Percentiles rank a stretch among this genome's conserved stretches.
These are phyloP conservation scores for Daldinia decipiens DNA, from an alignment of 495 filamentous ascomycete species.

Conservation along the genomic window DNA sequence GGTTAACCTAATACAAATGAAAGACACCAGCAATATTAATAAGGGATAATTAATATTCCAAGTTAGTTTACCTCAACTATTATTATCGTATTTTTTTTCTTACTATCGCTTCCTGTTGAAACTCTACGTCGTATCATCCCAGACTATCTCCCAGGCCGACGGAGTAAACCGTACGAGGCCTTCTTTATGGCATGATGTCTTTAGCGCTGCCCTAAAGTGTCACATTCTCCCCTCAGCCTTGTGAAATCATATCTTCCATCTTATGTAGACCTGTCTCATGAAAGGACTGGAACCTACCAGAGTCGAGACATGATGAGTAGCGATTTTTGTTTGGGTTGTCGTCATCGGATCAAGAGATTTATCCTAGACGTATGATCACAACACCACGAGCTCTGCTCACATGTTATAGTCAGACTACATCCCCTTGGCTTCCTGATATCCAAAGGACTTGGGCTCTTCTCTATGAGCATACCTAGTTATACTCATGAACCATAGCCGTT, in stretches of 20 bases:
- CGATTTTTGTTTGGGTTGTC: neutral
- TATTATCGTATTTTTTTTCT: neutral
- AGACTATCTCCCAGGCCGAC: neutral
- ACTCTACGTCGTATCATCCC: neutral
- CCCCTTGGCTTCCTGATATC: neutral
- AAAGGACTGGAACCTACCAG: neutral
- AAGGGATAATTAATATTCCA: neutral
- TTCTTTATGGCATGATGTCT: neutral
- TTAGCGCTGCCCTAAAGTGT: neutral
- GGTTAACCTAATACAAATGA: neutral
- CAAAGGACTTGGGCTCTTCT: too few species aligned
- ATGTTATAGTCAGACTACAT: neutral
- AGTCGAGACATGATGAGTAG: neutral
- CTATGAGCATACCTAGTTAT: neutral
- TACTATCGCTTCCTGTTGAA: neutral
- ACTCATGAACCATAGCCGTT: neutral
- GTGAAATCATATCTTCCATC: neutral
- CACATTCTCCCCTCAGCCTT: neutral
- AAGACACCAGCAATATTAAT: too few species aligned
- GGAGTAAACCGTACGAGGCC: neutral
- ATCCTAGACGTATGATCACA: neutral
- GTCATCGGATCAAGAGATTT: neutral
- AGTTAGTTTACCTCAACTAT: neutral
- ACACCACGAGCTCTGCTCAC: neutral
- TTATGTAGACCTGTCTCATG: neutral